Conservation (phyloP, 768 basidiomycete genomes). For the Nidula microcarpa region DNA sequence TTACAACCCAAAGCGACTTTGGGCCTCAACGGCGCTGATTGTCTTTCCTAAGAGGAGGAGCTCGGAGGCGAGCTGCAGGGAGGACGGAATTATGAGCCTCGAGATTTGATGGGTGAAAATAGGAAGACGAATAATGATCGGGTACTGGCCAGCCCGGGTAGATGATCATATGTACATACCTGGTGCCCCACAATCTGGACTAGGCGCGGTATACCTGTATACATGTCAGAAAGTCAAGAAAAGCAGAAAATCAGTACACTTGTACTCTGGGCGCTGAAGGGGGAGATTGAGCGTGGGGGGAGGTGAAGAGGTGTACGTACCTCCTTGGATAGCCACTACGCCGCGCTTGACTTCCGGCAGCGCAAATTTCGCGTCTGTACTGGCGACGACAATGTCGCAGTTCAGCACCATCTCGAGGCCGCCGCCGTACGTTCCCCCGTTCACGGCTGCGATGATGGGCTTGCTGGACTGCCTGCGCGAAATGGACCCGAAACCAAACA, state of each 20-base stretch:
- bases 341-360: constrained; percentile 79
- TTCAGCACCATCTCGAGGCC: constrained; percentile 69
- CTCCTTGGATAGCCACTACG: constrained; percentile 70
- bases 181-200: constrained; percentile 70
- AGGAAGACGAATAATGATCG: background rate
- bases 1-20: constrained; percentile 73
- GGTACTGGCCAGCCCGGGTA: background rate
- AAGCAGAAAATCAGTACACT: no score
- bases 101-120: background rate
- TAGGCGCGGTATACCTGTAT: constrained; percentile 64
- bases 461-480: constrained; percentile 67
- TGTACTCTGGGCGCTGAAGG: no score
- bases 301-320: constrained; percentile 30
- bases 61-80: constrained; percentile 63
- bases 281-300: no score
- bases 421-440: constrained; percentile 69
- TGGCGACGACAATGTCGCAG: constrained; percentile 74
- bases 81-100: background rate
- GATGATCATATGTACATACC: constrained; percentile 32
- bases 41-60: constrained; percentile 70
- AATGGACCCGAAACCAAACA: constrained; percentile 69
- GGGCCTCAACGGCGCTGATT: constrained; percentile 66
- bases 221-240: no score
- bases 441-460: constrained; percentile 79
- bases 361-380: constrained; percentile 63